Evolutionary conservation across 176 grass and related monocot species (phyloP).

Genomic region (Leersia perrieri): DNA sequence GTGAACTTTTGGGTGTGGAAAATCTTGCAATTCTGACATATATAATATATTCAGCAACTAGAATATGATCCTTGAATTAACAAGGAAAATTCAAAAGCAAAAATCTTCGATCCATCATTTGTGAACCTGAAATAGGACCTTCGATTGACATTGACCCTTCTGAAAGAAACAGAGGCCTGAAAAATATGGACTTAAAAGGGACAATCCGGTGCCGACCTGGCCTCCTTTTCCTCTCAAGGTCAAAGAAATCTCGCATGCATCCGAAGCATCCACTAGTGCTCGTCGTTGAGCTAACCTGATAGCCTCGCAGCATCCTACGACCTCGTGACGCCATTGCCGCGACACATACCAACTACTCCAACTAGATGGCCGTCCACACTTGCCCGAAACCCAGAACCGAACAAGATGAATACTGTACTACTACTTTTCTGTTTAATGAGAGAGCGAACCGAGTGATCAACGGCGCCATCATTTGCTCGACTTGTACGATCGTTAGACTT

Average conservation of each 20-base stretch:
- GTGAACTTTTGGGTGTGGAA: not conserved
- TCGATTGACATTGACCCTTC: not conserved
- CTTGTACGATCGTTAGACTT: not conserved
- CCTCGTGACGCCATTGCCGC: constrained; percentile 21
- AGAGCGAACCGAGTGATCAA: constrained; percentile 10
- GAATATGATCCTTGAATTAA: not conserved
- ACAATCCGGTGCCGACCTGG: constrained; percentile 6
- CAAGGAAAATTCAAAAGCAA: not conserved
- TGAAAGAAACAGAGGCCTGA: constrained; percentile 12
- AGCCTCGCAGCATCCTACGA: not conserved
- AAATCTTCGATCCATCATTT: not conserved
- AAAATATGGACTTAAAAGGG: not conserved
- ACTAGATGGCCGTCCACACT: constrained; percentile 5
- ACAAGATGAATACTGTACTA: not conserved
- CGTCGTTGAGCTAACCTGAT: constrained; percentile 11
- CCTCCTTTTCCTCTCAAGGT: constrained; percentile 3
- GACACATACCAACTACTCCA: constrained; percentile 6
- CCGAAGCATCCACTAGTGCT: constrained; percentile 18
- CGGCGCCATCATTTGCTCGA: not conserved
- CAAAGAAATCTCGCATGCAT: constrained; percentile 22
- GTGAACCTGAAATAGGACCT: not conserved
- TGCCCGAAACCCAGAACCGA: not conserved
- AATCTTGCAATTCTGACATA: not conserved
- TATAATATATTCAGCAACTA: not conserved
- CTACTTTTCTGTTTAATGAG: not conserved